Base-by-base conservation (phyloP, 345 rosid species). In the Eucalyptus sp. region DNA sequence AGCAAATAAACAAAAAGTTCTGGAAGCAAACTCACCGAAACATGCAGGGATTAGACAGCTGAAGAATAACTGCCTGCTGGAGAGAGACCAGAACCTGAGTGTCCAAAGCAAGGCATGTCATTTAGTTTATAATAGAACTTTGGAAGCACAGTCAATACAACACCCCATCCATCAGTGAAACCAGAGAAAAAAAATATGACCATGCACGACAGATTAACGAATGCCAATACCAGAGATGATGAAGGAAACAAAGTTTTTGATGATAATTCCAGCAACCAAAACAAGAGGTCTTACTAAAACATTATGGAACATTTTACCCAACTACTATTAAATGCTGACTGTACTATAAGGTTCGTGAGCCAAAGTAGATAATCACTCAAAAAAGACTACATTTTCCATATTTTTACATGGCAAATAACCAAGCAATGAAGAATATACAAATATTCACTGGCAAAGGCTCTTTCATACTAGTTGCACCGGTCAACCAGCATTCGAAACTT, bases 31-130 rank as follows among this genome's bases (percentile, higher is more conserved):
- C 85, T 64, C 88, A 96, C 99, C 96, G 91, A 92, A 97, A 92
- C 93, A 95, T 93, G 60, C 92, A 54, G 50, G 98, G 96, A 92
- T 95, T 96, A 88, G 98, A 93, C 68, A 96, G 91, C 89, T 94
- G 90, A 81, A 97, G 97, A 86, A 97, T 94, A 88, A 97, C 99
- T 44, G 93, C 92, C 92, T 91, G 92, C 91, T 95, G 96, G 88
- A 96, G 94, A 91, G 90, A 89, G 88, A 93, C 94, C 66, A 96
- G 98, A 92, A 96, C 99, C 99, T 97, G 93, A 50, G 87, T 87
- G 93, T 89, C 88, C 92, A 89, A 88, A 58, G 64, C 2, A 10
- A 58, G 14, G 64, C 64, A 58, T 58, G 64, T 58, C 64, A 58
- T 58, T 9, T 58, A 58, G 13, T 25, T 58, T 24, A 58, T 20